Conservation (phyloP, 345 rosid genomes). For the Syzygium aqueum region DNA sequence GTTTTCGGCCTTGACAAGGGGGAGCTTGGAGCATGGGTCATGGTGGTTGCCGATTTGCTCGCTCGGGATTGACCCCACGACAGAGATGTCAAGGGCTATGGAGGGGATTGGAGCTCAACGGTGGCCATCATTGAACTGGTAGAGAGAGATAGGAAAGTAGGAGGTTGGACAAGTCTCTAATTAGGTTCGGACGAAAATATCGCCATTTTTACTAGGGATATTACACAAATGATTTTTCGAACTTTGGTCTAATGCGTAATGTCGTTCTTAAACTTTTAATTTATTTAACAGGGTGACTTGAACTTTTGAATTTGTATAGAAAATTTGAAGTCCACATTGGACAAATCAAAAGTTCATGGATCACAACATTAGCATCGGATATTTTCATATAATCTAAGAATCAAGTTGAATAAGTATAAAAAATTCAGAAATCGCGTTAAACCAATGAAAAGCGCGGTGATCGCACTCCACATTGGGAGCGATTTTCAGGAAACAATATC, state of each 20-base stretch:
- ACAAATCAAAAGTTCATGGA: background rate
- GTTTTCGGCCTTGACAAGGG: too few relatives aligned
- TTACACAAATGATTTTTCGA: fast-evolving
- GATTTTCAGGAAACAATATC: background rate
- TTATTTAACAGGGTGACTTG: fast-evolving
- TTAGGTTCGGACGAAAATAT: fast-evolving
- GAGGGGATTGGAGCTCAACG: background rate
- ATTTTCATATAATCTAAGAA: background rate
- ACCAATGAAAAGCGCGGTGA: background rate
- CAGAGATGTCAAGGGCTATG: fast-evolving
- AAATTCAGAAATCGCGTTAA: fast-evolving
- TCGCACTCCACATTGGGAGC: too few relatives aligned
- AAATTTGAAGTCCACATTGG: background rate
- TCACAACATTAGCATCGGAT: background rate
- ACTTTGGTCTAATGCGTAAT: fast-evolving
- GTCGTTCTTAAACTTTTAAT: fast-evolving
- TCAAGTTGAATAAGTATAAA: background rate
- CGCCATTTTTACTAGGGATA: background rate
- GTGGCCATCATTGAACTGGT: background rate
- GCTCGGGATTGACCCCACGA: background rate
- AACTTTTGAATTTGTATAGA: background rate
- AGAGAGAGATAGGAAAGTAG: background rate
- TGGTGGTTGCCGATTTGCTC: too few relatives aligned
- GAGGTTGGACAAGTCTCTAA: background rate
- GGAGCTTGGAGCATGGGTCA: too few relatives aligned